Evolutionary conservation across 371 early-diverging fungal genomes (phyloP), one percentile per base, ranked within the genome.

Genomic region (Saksenaea oblongispora): DNA sequence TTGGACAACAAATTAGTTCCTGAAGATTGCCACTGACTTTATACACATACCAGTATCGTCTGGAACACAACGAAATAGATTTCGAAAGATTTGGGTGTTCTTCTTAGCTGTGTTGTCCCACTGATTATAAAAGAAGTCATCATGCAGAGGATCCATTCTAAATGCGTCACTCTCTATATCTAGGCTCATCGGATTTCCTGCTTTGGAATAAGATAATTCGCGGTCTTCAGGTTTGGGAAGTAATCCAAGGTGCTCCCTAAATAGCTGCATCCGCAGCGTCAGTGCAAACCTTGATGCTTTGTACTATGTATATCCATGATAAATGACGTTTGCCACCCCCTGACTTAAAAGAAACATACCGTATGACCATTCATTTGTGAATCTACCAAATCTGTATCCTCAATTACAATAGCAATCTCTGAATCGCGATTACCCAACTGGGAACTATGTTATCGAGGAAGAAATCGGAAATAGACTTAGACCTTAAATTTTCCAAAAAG

Each of bases 371-470:
- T 84, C 92, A 95, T 91, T 36, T 69, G 73, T 1, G 89, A 85
- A n/a, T 76, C 72, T 8, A 95, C 82, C 18, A 76, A 66, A 34
- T 86, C 83, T 2, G 84, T 80, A 66, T 95, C 95, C 70, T 93
- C 92, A 35, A 95, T 77, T 10, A 94, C 62, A 36, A 91, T 82
- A 26, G 93, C 93, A 61, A 95, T 86, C 75, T 97, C 98, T 5
- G 95, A 92, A 72, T 97, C 98, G 44, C 96, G 87, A 67, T 85
- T 86, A n/a, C 98, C 98, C 44, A 89, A 71, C 80, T 93, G 89
- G 2, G 94, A 94, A 27, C 98, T 90, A 39, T 27, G 34, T 37
- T 10, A 47, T 31, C 31, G 31, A 2, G 31, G 7, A 47, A 35
- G 3, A 56, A 67, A 60, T 24, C 24, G 2, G 35, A 24, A 14